Conservation (phyloP, 306 rosid species). For the Pterocarpus macrocarpus region DNA sequence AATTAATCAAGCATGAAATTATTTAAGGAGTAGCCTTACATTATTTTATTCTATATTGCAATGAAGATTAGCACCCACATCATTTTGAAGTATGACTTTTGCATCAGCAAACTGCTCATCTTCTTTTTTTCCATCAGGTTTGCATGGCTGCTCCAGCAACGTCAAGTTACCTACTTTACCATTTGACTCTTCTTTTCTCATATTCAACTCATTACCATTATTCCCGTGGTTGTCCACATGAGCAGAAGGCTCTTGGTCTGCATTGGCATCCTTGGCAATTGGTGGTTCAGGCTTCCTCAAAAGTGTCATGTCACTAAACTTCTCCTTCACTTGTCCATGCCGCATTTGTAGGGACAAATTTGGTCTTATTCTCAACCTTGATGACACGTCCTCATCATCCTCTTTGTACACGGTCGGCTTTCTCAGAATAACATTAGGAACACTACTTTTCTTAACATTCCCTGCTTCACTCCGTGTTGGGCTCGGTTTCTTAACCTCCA, state of each 20-base stretch:
- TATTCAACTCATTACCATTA: constrained; percentile 48
- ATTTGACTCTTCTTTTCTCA: constrained; percentile 50
- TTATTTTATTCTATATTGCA: constrained; percentile 36
- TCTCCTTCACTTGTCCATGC: constrained; percentile 58
- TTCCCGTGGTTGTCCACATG: constrained; percentile 43
- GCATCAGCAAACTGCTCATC: constrained; percentile 40
- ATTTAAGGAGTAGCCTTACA: constrained; percentile 23
- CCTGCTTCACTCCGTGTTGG: constrained; percentile 46
- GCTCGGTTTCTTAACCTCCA: constrained; percentile 62
- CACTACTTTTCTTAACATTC: constrained; percentile 56
- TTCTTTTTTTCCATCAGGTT: constrained; percentile 24
- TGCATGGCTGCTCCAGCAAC: constrained; percentile 65
- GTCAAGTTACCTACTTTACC: constrained; percentile 51
- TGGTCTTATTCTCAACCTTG: constrained; percentile 72
- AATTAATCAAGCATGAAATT: constrained; percentile 52
- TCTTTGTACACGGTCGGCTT: constrained; percentile 67
- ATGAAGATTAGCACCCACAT: constrained; percentile 57
- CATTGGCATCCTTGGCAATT: constrained; percentile 42
- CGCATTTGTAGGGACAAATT: constrained; percentile 74
- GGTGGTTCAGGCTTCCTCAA: constrained; percentile 81
- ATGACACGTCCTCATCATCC: constrained; percentile 56
- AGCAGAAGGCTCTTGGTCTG: constrained; percentile 48
- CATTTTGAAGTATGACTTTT: constrained; percentile 44
- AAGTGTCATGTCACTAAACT: constrained; percentile 81
- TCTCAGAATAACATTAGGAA: constrained; percentile 86